Evolutionary conservation across 1,139 yeast genomes (phyloP).

Genomic region (Hyphopichia fennica): DNA sequence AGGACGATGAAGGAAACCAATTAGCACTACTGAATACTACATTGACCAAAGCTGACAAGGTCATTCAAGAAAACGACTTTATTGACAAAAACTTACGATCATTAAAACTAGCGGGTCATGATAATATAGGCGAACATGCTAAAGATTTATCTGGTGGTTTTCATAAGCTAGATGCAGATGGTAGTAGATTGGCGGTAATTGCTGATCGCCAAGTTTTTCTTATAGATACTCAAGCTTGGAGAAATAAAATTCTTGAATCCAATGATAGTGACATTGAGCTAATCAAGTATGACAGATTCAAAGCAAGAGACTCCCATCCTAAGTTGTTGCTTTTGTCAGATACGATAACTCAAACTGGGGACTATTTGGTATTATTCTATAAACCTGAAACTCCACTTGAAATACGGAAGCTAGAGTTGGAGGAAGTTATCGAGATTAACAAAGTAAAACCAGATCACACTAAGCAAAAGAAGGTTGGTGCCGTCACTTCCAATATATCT

Average conservation of each 20-base stretch:
- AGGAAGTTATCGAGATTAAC: neutral
- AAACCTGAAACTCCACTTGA: neutral
- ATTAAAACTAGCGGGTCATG: slow-evolving; percentile 2
- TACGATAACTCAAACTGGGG: slow-evolving; percentile 24
- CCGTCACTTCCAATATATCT: neutral
- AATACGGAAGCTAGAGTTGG: neutral
- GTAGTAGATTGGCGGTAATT: slow-evolving; percentile 1
- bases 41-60: neutral
- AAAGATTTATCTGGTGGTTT: neutral
- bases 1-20: slow-evolving; percentile 2
- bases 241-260: neutral
- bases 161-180: neutral
- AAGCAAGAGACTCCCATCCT: slow-evolving; percentile 2
- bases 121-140: neutral
- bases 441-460: too few species aligned
- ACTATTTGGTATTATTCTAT: slow-evolving; percentile 15
- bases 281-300: neutral
- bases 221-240: slow-evolving; percentile 4
- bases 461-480: neutral
- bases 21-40: neutral
- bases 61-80: neutral
- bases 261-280: slow-evolving; percentile 1
- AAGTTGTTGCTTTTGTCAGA: slow-evolving; percentile 23
- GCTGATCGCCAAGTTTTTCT: slow-evolving; percentile 1
- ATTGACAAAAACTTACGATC: neutral